phyloP scores from a whole-genome alignment of 164 flowering plant species.

The Cinnamomum chago region DNA sequence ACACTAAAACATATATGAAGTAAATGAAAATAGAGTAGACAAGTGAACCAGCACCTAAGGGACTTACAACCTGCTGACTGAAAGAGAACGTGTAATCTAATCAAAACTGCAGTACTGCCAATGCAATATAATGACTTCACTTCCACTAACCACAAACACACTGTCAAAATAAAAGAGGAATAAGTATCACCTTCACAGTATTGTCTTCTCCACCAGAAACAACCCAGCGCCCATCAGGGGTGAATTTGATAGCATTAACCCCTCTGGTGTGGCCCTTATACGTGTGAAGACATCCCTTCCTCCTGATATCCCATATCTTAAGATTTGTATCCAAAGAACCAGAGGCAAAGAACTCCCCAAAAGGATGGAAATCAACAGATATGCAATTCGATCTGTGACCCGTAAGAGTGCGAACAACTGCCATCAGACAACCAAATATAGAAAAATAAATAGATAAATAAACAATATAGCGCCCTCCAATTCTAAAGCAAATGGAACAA shows the following conservation, averaged over 20 bases:
- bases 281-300: conserved; percentile 94
- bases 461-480: background rate
- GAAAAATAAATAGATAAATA: background rate
- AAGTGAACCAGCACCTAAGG: background rate
- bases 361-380: conserved; percentile 97
- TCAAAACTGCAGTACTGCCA: no score
- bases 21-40: no score
- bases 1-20: background rate
- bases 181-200: conserved; percentile 67
- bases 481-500: background rate
- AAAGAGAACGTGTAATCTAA: no score
- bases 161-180: background rate
- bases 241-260: conserved; percentile 87
- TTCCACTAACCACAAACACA: no score
- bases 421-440: conserved; percentile 4
- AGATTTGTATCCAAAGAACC: conserved; percentile 97
- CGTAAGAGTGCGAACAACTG: conserved; percentile 94
- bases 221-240: conserved; percentile 99
- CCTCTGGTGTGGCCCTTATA: conserved; percentile 98
- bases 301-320: conserved; percentile 97
- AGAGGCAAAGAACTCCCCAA: conserved; percentile 99
- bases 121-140: no score
- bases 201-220: conserved; percentile 99
- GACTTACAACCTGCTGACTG: no score
- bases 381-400: conserved; percentile 95